Conservation (phyloP, 2,329 filamentous ascomycete species). For the Fusarium humuli region DNA sequence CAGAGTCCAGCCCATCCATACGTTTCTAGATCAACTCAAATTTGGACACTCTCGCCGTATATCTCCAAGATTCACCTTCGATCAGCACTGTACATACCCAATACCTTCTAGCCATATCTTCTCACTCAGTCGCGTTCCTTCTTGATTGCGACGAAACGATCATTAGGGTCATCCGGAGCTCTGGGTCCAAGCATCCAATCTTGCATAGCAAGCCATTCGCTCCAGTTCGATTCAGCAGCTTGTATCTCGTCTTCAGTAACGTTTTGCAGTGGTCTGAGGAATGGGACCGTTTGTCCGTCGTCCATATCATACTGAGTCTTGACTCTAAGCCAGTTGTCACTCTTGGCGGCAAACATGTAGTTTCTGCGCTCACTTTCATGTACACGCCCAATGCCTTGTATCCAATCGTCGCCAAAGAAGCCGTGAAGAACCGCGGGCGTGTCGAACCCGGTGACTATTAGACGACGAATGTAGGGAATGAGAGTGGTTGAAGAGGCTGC, state of each 20-base stretch:
- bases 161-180: conserved; percentile 62
- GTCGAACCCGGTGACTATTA: conserved; percentile 93
- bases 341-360: conserved; percentile 95
- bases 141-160: conserved; percentile 49
- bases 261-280: conserved; percentile 83
- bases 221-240: conserved; percentile 86
- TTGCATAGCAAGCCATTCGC: conserved; percentile 95
- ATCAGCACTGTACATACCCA: neutral
- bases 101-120: neutral
- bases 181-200: conserved; percentile 97
- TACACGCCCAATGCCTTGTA: conserved; percentile 79
- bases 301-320: conserved; percentile 92
- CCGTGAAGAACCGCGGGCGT: conserved; percentile 87
- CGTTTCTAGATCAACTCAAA: neutral
- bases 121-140: conserved; percentile 42
- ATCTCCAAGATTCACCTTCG: neutral
- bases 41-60: neutral
- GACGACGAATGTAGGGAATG: conserved; percentile 88
- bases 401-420: conserved; percentile 97
- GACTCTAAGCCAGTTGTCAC: conserved; percentile 87
- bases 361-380: conserved; percentile 93
- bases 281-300: conserved; percentile 85
- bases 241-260: conserved; percentile 84
- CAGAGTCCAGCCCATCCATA: neutral
- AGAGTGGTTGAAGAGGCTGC: conserved; percentile 68